Percentiles rank a stretch among this genome's conserved stretches.
Conservation (phyloP, 768 basidiomycete genomes). For the Lanmaoa pseudosensibilis region DNA sequence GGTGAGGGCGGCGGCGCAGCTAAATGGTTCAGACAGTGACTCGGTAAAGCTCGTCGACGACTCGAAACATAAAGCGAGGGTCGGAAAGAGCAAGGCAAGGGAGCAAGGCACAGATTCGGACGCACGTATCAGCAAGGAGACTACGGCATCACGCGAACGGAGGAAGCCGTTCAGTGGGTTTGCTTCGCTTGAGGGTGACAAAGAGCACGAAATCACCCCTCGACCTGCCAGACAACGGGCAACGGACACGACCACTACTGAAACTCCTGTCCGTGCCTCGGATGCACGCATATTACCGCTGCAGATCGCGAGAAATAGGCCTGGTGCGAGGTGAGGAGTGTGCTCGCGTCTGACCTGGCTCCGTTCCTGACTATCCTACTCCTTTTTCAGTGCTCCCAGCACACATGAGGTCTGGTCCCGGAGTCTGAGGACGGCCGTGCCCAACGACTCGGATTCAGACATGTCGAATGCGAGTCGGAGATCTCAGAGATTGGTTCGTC, state of each 20-base stretch:
- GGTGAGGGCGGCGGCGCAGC: neutral
- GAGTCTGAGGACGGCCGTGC: slow-evolving; percentile 3
- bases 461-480: slow-evolving; percentile 10
- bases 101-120: neutral
- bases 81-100: neutral
- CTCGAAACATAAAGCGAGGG: neutral
- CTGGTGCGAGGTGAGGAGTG: slow-evolving; percentile 14
- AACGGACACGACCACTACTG: neutral
- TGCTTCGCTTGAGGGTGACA: slow-evolving; percentile 2
- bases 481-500: slow-evolving; percentile 13
- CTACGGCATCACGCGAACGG: neutral
- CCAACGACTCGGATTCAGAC: slow-evolving; percentile 22
- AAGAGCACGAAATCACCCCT: slow-evolving; percentile 25
- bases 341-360: neutral
- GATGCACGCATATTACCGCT: slow-evolving; percentile 13
- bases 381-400: neutral
- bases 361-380: neutral
- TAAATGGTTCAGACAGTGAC: slow-evolving; percentile 5
- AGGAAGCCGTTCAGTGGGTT: neutral
- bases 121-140: neutral
- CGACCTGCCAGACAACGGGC: slow-evolving; percentile 16
- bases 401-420: slow-evolving; percentile 9
- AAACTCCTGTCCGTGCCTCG: neutral
- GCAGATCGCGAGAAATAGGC: slow-evolving; percentile 16
- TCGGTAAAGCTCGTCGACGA: neutral